Evolutionary conservation across 108 stramenopile genomes (phyloP).

Genomic region (Epipyxis sp.): DNA sequence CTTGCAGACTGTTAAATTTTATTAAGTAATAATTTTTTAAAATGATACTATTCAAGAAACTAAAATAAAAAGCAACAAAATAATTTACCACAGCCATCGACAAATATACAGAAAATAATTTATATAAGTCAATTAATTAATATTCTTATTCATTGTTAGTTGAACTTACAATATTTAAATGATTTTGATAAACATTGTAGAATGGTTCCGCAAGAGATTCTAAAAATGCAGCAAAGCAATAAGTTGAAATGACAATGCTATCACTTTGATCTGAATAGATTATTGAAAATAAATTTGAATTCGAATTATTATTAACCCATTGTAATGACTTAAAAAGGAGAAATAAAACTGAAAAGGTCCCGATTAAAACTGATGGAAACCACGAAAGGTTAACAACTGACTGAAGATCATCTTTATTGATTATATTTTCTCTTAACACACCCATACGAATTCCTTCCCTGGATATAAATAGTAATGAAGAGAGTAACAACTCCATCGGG

Average conservation of each 20-base stretch:
- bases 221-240: not conserved
- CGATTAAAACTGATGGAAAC: not conserved
- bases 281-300: not conserved
- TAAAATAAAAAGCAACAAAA: no score
- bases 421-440: not conserved
- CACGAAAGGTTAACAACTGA: not conserved
- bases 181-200: not conserved
- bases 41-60: no score
- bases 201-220: not conserved
- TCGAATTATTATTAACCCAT: not conserved
- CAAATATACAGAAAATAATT: no score
- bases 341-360: not conserved
- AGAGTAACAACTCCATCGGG: slow-evolving; percentile 69
- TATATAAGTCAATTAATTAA: no score
- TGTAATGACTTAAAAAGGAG: not conserved
- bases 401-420: not conserved
- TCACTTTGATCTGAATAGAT: not conserved
- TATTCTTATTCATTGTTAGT: no score
- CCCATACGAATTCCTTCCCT: slow-evolving; percentile 81
- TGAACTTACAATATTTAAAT: no score
- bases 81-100: no score
- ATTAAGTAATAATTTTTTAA: no score
- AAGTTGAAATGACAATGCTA: not conserved
- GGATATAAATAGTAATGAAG: slow-evolving; percentile 72
- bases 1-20: no score